Evolutionary conservation across 2,329 filamentous ascomycete species (phyloP), one percentile per base, ranked within the genome.

Genomic region (Colletotrichum sp.): DNA sequence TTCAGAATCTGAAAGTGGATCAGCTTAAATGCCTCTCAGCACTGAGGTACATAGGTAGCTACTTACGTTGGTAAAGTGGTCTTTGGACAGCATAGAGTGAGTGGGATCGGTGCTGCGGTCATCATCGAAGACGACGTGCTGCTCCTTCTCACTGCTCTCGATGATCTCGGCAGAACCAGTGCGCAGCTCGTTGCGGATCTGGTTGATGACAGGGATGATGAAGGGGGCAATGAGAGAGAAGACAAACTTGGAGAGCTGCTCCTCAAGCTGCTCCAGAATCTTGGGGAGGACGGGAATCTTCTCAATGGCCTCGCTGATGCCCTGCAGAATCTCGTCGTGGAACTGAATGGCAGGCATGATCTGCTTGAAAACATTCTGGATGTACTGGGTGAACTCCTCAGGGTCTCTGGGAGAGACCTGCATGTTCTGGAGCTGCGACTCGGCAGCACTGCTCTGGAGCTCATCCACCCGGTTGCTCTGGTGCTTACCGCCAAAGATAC

Each of bases 21-120:
- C 67, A 62, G 26, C 5, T 34, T n/a, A 2, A 28, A 75, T 2
- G 9, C 26, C 22, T 18, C 15, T 44, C 5, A 18, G 13, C 68
- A 59, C 7, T 32, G 12, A 9, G 13, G 34, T 12, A 3, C 18
- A 30, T 13, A 2, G 18, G 22, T 16, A 8, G 28, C 6, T 13
- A 28, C 89, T 85, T 83, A 94, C 89, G 82, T 98, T 98, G 78
- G 94, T 95, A 84, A 98, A 98, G 85, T 98, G 96, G 81, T 98
- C 96, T 87, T 98, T 98, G 75, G 95, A 96, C 68, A 98, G 88
- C 96, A 98, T 98, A 24, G 95, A 98, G 87, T 98, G 96, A 2
- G 96, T 98, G 0, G 96, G 96, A 81, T 98, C 94, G 24, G 92
- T 92, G 77, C 88, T 94, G 68, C 90, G 77, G 81, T 98, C 93